These are phyloP conservation scores for Endotrypanum monterogeii DNA, from an alignment of 208 protist genomes.

Conservation along the genomic window DNA sequence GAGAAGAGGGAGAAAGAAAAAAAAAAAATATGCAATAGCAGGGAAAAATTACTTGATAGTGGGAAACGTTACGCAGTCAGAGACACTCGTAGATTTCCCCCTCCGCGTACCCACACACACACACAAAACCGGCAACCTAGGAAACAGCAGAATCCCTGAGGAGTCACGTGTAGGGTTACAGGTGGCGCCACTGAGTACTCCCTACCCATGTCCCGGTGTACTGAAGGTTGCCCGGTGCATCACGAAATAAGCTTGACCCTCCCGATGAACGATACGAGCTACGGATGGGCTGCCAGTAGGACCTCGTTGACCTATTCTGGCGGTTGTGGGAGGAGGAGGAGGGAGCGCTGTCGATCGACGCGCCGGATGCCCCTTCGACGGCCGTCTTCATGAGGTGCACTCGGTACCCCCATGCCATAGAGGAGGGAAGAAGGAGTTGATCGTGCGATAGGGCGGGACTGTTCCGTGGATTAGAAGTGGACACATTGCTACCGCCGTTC, in stretches of 20 bases:
- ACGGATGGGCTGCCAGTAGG: background rate
- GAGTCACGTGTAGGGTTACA: background rate
- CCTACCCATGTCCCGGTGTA: slow-evolving; percentile 24
- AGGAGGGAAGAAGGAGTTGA: slow-evolving; percentile 7
- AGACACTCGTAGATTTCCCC: too few species aligned
- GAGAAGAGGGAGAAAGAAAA: background rate
- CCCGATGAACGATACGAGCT: slow-evolving; percentile 2
- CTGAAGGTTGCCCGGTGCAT: background rate
- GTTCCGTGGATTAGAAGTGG: background rate
- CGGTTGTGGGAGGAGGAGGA: too few species aligned
- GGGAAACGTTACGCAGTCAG: background rate
- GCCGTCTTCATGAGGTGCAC: slow-evolving; percentile 9
- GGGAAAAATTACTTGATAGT: background rate
- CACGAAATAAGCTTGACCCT: background rate
- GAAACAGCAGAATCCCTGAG: background rate
- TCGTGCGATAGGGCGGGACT: background rate
- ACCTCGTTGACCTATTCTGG: background rate
- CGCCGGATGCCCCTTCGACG: background rate
- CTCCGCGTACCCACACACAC: background rate
- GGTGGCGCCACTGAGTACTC: slow-evolving; percentile 15
- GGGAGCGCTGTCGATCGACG: background rate
- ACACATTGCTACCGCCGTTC: background rate
- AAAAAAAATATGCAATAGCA: background rate
- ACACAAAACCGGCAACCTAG: background rate
- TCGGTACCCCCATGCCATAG: slow-evolving; percentile 14